Evolutionary conservation across 768 basidiomycete genomes (phyloP), one percentile per base, ranked within the genome.

Genomic region (Amanita subjunquillea): DNA sequence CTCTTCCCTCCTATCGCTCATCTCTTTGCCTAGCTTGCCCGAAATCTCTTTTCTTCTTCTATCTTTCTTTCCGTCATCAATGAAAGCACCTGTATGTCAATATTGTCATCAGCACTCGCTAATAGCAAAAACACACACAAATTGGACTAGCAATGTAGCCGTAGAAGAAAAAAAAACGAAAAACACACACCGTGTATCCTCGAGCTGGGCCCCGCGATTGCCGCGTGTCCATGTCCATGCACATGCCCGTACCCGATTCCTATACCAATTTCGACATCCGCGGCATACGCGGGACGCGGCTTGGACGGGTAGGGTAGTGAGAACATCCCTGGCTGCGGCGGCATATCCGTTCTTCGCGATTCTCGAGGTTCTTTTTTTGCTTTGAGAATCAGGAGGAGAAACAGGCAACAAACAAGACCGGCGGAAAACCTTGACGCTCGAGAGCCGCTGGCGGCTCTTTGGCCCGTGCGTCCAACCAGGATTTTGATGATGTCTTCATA

Each of bases 1-100:
- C 87, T 88, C 86, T 63, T 88, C 86, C 58, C 84, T 70, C 54
- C 85, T 73, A 65, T 90, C 87, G 61, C 65, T 74, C 70, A 85
- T 76, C 58, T 89, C 87, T 63, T 83, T 87, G 22, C 79, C 80
- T 27, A 85, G 63, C 69, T 80, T 85, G 50, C 80, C 79, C n/a
- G 79, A 74, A 29, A 83, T 63, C 50, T 89, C 86, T 60, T 79
- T 83, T 56, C 82, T 71, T 65, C 79, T 78, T 72, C 77, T 82
- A 51, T 85, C 85, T 60, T 76, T 79, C 51, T 80, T 72, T 37
- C 65, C 69, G 27, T 76, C 76, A 52, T 74, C 70, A 56, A 63
- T 61, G 13, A 56, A 30, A 27, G 57, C 49, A 39, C 52, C 57
- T 56, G 41, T 46, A 27, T 9, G 20, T 32, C 30, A 52, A 46